These are phyloP conservation scores for Fusarium sp. DNA, from an alignment of 2,329 filamentous ascomycete species.

Conservation along the genomic window DNA sequence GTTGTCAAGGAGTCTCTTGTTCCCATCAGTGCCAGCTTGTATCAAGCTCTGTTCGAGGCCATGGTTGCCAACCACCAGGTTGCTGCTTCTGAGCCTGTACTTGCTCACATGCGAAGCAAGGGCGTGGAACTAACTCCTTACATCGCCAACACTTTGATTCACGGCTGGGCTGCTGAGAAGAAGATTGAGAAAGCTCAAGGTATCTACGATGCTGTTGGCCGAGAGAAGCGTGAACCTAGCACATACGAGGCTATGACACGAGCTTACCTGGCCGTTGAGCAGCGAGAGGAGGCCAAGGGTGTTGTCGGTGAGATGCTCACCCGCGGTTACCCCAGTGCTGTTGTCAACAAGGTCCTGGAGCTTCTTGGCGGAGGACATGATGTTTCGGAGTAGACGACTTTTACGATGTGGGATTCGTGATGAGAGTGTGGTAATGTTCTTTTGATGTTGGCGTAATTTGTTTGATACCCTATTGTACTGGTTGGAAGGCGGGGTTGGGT, in stretches of 20 bases:
- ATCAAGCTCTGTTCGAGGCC: constrained; percentile 95
- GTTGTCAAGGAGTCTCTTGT: constrained; percentile 76
- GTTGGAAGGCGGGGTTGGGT: constrained; percentile 23
- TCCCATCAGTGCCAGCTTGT: constrained; percentile 83
- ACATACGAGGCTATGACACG: constrained; percentile 99
- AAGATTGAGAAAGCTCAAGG: constrained; percentile 80
- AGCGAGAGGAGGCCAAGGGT: constrained; percentile 77
- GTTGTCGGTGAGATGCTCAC: constrained; percentile 92
- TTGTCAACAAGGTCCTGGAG: constrained; percentile 93
- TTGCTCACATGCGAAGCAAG: constrained; percentile 78
- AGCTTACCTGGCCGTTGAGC: constrained; percentile 86
- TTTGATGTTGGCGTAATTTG: constrained; percentile 40
- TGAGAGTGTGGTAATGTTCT: constrained; percentile 33
- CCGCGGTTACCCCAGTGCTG: constrained; percentile 89
- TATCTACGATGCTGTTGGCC: constrained; percentile 82
- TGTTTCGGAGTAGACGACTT: constrained; percentile 38
- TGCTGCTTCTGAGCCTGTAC: constrained; percentile 75
- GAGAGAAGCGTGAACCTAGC: constrained; percentile 88
- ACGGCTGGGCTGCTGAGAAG: constrained; percentile 90
- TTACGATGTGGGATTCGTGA: constrained; percentile 10
- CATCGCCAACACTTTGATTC: constrained; percentile 97
- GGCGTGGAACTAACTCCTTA: constrained; percentile 91
- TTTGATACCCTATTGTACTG: constrained; percentile 47
- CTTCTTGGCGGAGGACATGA: constrained; percentile 73
- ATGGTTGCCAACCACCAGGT: constrained; percentile 96